Evolutionary conservation across 2,329 filamentous ascomycete species (phyloP).

Genomic region (Fusarium pseudoanthophilum): DNA sequence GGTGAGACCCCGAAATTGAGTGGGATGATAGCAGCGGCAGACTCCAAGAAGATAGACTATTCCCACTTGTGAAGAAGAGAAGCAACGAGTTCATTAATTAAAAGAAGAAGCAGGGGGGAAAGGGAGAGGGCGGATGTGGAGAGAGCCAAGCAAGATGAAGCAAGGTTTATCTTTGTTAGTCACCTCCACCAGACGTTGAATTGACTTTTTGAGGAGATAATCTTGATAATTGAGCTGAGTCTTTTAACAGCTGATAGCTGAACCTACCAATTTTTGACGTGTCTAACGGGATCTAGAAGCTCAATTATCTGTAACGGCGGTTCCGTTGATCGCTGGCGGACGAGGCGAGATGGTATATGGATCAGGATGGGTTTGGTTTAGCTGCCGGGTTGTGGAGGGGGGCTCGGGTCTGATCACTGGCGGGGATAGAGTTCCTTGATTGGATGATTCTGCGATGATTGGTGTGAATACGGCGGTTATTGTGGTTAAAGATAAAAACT

Average conservation of each 20-base stretch:
- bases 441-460: neutral
- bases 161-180: neutral
- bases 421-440: slow-evolving; percentile 16
- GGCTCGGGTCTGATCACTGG: neutral
- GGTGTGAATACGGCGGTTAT: slow-evolving; percentile 4
- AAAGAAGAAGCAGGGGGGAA: neutral
- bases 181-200: neutral
- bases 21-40: neutral
- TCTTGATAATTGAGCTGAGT: neutral
- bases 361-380: slow-evolving; percentile 8
- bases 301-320: slow-evolving; percentile 2
- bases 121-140: slow-evolving; percentile 14
- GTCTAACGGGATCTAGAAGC: slow-evolving; percentile 22
- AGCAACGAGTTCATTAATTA: neutral
- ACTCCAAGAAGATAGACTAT: neutral
- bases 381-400: slow-evolving; percentile 4
- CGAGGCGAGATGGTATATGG: slow-evolving; percentile 7
- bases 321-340: neutral
- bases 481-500: neutral
- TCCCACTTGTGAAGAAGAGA: neutral
- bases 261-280: neutral
- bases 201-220: neutral
- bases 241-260: neutral
- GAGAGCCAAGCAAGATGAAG: neutral
- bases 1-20: neutral